These are phyloP conservation scores for Acer yangbiense DNA, from an alignment of 345 rosid species.

Conservation along the genomic window DNA sequence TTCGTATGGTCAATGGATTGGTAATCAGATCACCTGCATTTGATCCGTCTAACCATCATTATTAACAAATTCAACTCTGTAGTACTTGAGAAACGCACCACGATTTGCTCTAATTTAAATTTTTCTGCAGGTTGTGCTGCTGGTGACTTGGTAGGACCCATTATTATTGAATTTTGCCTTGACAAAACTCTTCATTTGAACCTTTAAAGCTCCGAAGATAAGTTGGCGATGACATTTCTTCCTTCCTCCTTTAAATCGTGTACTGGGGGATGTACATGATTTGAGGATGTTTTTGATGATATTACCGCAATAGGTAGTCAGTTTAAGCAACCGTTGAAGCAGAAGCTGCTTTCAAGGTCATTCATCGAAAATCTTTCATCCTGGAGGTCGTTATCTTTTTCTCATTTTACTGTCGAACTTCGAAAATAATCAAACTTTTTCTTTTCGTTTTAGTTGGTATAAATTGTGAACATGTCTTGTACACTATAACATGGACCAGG, in stretches of 20 bases:
- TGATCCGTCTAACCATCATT: not conserved
- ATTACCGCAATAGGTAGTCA: not conserved
- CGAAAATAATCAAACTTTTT: not conserved
- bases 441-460: not conserved
- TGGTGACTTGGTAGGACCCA: constrained; percentile 89
- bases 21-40: constrained; percentile 41
- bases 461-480: not conserved
- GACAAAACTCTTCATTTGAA: constrained; percentile 61
- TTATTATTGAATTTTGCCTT: constrained; percentile 60
- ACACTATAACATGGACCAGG: not conserved
- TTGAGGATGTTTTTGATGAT: not conserved
- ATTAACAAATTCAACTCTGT: not conserved
- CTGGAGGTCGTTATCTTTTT: not conserved
- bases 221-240: not conserved
- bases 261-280: not conserved
- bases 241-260: not conserved
- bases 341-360: not conserved
- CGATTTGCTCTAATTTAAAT: not conserved
- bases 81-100: not conserved
- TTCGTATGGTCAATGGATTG: constrained; percentile 90
- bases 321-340: constrained; percentile 5
- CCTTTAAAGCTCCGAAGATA: constrained; percentile 26
- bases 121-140: constrained; percentile 66
- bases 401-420: not conserved
- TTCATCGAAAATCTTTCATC: not conserved